Percentiles rank a stretch among this genome's conserved stretches.
phyloP scores from a whole-genome alignment of 441 rosid species.

The Euphorbia corollata region DNA sequence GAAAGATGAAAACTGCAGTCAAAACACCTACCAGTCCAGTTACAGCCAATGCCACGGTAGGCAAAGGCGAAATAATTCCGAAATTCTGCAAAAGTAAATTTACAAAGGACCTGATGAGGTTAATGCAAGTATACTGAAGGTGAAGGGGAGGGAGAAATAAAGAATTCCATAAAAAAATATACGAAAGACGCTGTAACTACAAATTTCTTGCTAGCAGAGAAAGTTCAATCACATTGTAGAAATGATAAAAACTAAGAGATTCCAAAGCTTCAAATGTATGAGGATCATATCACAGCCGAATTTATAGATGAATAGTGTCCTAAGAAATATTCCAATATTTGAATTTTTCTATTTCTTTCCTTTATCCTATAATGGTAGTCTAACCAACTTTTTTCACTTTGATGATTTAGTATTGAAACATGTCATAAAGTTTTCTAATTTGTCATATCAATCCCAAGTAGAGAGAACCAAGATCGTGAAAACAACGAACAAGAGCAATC shows the following conservation, averaged over 20 bases:
- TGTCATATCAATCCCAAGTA: background rate
- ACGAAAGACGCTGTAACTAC: background rate
- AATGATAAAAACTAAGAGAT: background rate
- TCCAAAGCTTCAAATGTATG: background rate
- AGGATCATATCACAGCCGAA: background rate
- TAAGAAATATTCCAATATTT: no score
- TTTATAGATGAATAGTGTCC: no score
- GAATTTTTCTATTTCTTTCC: no score
- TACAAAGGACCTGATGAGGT: slow-evolving; percentile 1
- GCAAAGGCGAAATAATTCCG: slow-evolving; percentile 68
- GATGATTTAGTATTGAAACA: no score
- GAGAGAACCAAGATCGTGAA: background rate
- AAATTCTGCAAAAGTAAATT: slow-evolving; percentile 56
- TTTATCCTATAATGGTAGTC: background rate
- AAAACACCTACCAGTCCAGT: slow-evolving; percentile 74
- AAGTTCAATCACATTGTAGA: background rate
- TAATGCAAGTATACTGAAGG: background rate
- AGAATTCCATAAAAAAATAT: no score
- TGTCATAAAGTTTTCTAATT: no score
- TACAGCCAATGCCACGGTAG: slow-evolving; percentile 71
- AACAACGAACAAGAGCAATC: background rate
- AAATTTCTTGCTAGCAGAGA: background rate
- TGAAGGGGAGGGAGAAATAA: background rate
- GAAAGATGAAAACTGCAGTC: slow-evolving; percentile 71
- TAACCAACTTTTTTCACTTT: background rate